Evolutionary conservation across 495 filamentous ascomycete genomes (phyloP), one percentile per base, ranked within the genome.

Genomic region (Clohesyomyces aquaticus): DNA sequence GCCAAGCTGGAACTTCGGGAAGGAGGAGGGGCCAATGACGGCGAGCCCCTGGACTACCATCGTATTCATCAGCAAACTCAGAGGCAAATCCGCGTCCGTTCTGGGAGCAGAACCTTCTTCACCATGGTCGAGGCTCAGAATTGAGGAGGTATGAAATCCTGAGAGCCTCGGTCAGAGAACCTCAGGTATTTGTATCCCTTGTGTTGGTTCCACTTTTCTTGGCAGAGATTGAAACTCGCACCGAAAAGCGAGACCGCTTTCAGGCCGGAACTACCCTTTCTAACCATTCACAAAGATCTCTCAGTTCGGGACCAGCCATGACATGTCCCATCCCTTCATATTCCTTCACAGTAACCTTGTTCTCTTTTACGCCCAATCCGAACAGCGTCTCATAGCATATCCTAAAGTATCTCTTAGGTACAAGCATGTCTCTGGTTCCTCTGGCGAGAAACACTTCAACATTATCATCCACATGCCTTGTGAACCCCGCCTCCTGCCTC

Each of bases 311-410:
- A 19, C 69, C 69, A 43, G 43, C 47, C 9, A 72, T 56, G 8
- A 45, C 53, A 60, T 76, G 74, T 2, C 62, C 74, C 62, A 75
- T 43, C 9, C 70, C 73, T 35, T 76, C 74, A 56, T 73, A 76
- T 55, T 76, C 73, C 25, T 72, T 66, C 23, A 66, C 63, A 18
- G 69, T 67, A 23, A 72, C 21, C 50, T 56, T 59, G 3, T 55
- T 55, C 35, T 66, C 45, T 29, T 69, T 70, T 12, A 73, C 29
- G 6, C 73, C 73, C 26, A 74, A 47, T 16, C 55, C 68, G 18
- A 62, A 51, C 41, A 75, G 26, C 32, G 65, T 72, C 60, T 75
- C 66, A 45, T 71, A 35, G 18, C 52, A 72, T 23, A 64, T 58
- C 9, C 57, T 57, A 52, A 68, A 70, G 41, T 72, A 61, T 28